phyloP scores from a whole-genome alignment of 495 filamentous ascomycete species.

The Neurospora tetraspora region DNA sequence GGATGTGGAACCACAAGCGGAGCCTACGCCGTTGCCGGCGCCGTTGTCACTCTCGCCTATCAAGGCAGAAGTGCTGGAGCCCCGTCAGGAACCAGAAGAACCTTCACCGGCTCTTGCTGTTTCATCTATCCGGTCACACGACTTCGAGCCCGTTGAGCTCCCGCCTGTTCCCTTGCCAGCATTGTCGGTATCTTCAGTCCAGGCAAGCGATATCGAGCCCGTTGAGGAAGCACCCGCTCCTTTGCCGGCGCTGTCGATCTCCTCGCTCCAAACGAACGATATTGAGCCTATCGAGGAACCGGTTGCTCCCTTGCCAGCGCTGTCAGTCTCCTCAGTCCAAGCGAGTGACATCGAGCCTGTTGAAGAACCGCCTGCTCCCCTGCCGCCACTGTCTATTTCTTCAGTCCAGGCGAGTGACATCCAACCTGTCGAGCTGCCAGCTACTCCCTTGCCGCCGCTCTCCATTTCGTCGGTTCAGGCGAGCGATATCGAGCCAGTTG shows the following conservation, averaged over 20 bases:
- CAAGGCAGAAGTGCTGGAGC: conserved; percentile 17
- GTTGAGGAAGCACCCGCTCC: conserved; percentile 2
- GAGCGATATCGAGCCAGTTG: conserved; percentile 22
- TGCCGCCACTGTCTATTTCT: conserved; percentile 2
- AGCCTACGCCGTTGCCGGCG: conserved; percentile 9
- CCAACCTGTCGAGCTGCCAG: not conserved
- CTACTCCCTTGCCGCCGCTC: conserved; percentile 8
- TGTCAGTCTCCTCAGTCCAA: conserved; percentile 13
- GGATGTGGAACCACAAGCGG: conserved; percentile 11
- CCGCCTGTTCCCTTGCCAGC: conserved; percentile 3
- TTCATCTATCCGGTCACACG: conserved; percentile 19
- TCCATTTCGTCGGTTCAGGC: conserved; percentile 21
- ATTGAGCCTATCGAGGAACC: conserved; percentile 9
- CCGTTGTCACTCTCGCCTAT: conserved; percentile 20
- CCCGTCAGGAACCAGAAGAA: conserved; percentile 13
- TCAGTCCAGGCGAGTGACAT: not conserved
- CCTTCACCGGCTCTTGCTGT: conserved; percentile 17
- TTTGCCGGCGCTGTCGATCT: conserved; percentile 7
- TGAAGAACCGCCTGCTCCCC: not conserved
- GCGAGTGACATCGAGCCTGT: conserved; percentile 11
- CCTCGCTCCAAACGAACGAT: conserved; percentile 6
- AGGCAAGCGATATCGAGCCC: conserved; percentile 26
- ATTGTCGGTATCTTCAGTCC: conserved; percentile 22
- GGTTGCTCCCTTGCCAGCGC: conserved; percentile 1
- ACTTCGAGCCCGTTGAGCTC: conserved; percentile 21